Evolutionary conservation across 805 yeast species (phyloP).

Genomic region (Myxozyma udenii): DNA sequence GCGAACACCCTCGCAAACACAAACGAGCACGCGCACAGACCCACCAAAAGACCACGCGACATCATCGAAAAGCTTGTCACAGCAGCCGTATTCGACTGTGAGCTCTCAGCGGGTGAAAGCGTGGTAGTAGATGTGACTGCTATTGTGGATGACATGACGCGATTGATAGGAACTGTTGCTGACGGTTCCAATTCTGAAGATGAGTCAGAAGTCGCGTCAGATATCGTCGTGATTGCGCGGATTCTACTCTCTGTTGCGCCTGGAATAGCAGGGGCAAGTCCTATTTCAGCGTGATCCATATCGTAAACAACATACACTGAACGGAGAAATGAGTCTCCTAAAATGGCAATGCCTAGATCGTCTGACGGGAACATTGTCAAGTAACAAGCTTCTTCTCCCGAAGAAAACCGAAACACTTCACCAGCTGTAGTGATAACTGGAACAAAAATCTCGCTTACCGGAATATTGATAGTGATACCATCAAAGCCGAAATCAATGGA

Average conservation of each 20-base stretch:
- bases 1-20: too few relatives aligned
- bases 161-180: too few relatives aligned
- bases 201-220: slow-evolving; percentile 9
- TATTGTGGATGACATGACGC: too few relatives aligned
- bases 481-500: slow-evolving; percentile 48
- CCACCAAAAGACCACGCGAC: too few relatives aligned
- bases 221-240: slow-evolving; percentile 14
- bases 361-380: slow-evolving; percentile 35
- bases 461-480: slow-evolving; percentile 50
- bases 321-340: slow-evolving; percentile 56
- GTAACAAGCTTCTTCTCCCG: slow-evolving; percentile 31
- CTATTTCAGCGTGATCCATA: slow-evolving; percentile 53
- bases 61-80: too few relatives aligned
- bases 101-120: too few relatives aligned
- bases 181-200: too few relatives aligned
- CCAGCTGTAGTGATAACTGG: slow-evolving; percentile 18
- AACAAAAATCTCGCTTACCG: slow-evolving; percentile 36
- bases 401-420: slow-evolving; percentile 14
- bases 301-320: slow-evolving; percentile 56
- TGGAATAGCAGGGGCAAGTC: slow-evolving; percentile 49
- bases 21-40: too few relatives aligned
- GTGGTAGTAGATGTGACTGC: too few relatives aligned
- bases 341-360: slow-evolving; percentile 35
- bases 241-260: slow-evolving; percentile 32
- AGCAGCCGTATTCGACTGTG: too few relatives aligned